Evolutionary conservation across 192 early-diverging fungal genomes (phyloP).

Genomic region (Coemansia brasiliensis): DNA sequence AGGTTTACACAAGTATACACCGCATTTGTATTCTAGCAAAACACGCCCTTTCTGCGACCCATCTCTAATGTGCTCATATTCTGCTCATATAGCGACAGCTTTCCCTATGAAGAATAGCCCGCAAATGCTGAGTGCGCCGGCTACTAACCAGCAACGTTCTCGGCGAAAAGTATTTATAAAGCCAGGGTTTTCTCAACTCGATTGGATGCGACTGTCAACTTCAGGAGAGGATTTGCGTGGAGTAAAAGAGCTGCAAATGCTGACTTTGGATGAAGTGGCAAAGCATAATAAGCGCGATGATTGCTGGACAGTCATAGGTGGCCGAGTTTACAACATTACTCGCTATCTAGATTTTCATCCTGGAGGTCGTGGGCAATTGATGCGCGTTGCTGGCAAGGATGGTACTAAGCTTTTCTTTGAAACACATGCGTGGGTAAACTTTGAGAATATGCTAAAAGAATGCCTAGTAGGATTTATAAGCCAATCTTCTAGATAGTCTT

Average conservation of each 20-base stretch:
- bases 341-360: slow-evolving; percentile 89
- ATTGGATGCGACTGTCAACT: slow-evolving; percentile 85
- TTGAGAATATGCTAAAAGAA: slow-evolving; percentile 80
- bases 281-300: slow-evolving; percentile 76
- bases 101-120: slow-evolving; percentile 52
- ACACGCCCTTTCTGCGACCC: too few species aligned
- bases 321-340: slow-evolving; percentile 92
- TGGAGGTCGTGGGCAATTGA: slow-evolving; percentile 77
- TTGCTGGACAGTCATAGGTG: slow-evolving; percentile 86
- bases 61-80: too few species aligned
- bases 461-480: slow-evolving; percentile 68
- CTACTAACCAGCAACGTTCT: slow-evolving; percentile 4
- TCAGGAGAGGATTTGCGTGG: slow-evolving; percentile 70
- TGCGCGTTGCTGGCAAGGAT: slow-evolving; percentile 89
- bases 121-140: slow-evolving; percentile 30
- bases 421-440: slow-evolving; percentile 95
- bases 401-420: slow-evolving; percentile 84
- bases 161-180: slow-evolving; percentile 79
- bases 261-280: slow-evolving; percentile 72
- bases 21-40: too few species aligned
- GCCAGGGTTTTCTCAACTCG: slow-evolving; percentile 86
- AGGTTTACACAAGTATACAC: too few species aligned
- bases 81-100: background rate
- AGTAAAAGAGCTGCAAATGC: slow-evolving; percentile 25
- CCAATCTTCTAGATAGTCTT: background rate